A percentile compares a stretch with the other conserved stretches of the same genome.
These are phyloP conservation scores for Colletotrichum tanaceti DNA, from an alignment of 2,329 filamentous ascomycete genomes.

Conservation along the genomic window DNA sequence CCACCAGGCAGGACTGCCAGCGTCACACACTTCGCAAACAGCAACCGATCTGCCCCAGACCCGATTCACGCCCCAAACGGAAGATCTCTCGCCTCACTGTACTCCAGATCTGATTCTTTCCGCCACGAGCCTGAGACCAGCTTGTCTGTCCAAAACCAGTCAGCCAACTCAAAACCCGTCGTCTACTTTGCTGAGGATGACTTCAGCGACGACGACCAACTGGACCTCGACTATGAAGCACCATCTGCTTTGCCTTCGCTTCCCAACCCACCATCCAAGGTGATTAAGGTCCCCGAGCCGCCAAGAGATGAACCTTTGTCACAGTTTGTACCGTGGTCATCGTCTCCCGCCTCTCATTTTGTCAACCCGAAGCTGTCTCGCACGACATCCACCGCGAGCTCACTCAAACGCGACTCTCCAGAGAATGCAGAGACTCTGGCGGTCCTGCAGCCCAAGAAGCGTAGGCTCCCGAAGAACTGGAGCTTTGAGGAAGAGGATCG, in stretches of 20 bases:
- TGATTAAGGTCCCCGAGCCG: conserved; percentile 42
- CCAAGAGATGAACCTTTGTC: conserved; percentile 26
- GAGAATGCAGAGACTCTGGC: conserved; percentile 47
- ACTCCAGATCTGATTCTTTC: conserved; percentile 62
- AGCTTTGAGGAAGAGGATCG: conserved; percentile 44
- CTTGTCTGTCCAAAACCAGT: conserved; percentile 21
- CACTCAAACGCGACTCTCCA: conserved; percentile 58
- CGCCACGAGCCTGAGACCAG: conserved; percentile 50
- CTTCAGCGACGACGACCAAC: conserved; percentile 84
- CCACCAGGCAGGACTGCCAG: conserved; percentile 32
- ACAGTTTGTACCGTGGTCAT: conserved; percentile 76
- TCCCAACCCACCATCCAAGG: conserved; percentile 44
- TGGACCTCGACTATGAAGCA: conserved; percentile 76
- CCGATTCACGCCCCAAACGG: conserved; percentile 13
- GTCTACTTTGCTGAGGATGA: conserved; percentile 82
- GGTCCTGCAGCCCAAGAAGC: conserved; percentile 65
- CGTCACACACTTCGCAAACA: conserved; percentile 42
- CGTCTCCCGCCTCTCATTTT: conserved; percentile 67
- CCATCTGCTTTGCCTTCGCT: conserved; percentile 61
- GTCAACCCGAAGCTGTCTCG: conserved; percentile 49
- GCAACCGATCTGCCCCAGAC: conserved; percentile 28
- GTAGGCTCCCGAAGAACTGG: conserved; percentile 70
- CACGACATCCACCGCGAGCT: conserved; percentile 43
- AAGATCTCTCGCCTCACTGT: conserved; percentile 54
- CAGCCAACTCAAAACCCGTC: conserved; percentile 45